phyloP scores from a whole-genome alignment of 495 filamentous ascomycete genomes.

The Parathielavia appendiculata region DNA sequence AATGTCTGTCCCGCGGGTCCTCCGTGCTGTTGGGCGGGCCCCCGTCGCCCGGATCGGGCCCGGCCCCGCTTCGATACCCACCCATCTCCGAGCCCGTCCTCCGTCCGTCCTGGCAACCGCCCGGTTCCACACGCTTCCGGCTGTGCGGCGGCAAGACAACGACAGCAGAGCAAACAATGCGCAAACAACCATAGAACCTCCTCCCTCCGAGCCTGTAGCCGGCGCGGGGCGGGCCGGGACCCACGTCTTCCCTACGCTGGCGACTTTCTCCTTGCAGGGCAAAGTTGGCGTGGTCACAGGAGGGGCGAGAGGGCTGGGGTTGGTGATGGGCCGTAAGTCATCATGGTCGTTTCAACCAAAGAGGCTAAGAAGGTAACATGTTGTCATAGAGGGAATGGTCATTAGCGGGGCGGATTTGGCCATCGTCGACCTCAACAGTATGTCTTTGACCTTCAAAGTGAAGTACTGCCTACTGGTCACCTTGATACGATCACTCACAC shows the following conservation, averaged over 20 bases:
- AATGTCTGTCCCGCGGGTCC: conserved; percentile 6
- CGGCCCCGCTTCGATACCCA: not conserved
- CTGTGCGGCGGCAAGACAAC: not conserved
- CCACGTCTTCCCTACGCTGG: conserved; percentile 43
- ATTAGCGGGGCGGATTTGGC: conserved; percentile 83
- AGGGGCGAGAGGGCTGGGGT: conserved; percentile 75
- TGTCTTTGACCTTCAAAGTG: too few species aligned
- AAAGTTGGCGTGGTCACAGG: conserved; percentile 78
- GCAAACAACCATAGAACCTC: conserved; percentile 36
- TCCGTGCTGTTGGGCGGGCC: not conserved
- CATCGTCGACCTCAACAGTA: conserved; percentile 90
- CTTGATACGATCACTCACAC: conserved; percentile 2
- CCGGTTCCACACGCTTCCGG: conserved; percentile 4
- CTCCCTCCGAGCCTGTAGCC: conserved; percentile 59
- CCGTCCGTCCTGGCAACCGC: not conserved
- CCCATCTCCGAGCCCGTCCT: conserved; percentile 1
- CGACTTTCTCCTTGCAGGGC: conserved; percentile 70
- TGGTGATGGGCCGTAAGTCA: conserved; percentile 70
- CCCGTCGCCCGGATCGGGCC: not conserved
- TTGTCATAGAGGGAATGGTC: conserved; percentile 58
- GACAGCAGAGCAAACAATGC: conserved; percentile 2
- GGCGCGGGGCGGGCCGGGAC: conserved; percentile 62
- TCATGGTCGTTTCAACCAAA: not conserved
- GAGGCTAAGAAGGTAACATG: not conserved
- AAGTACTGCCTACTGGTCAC: too few species aligned